Conservation (phyloP, 306 rosid genomes). For the Notholithocarpus densiflorus region DNA sequence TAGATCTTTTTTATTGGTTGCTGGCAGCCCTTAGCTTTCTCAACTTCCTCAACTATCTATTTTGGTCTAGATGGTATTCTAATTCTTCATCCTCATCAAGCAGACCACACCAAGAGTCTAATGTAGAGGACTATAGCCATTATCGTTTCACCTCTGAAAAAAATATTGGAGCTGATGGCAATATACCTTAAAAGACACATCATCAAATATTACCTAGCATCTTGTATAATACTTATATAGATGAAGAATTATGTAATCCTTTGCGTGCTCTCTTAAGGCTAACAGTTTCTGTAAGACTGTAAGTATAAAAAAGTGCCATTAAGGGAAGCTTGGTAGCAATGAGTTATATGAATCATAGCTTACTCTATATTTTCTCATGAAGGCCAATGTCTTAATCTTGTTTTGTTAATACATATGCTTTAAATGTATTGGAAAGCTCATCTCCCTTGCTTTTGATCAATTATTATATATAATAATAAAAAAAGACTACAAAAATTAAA, state of each 20-base stretch:
- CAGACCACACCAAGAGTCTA: constrained; percentile 15
- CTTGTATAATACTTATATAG: background rate
- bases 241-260: background rate
- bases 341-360: background rate
- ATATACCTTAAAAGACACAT: constrained; percentile 20
- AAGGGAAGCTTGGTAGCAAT: background rate
- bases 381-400: background rate
- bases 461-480: background rate
- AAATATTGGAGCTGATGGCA: constrained; percentile 24
- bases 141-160: constrained; percentile 18
- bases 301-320: constrained; percentile 2
- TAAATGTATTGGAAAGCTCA: too few relatives aligned
- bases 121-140: constrained; percentile 10
- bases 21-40: constrained; percentile 70
- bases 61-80: constrained; percentile 70
- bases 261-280: constrained; percentile 2
- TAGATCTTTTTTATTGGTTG: constrained; percentile 86
- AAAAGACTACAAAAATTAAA: background rate
- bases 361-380: background rate
- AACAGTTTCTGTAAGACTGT: background rate
- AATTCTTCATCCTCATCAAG: constrained; percentile 34
- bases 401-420: background rate
- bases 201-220: background rate
- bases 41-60: constrained; percentile 77
- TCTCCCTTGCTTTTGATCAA: background rate